Evolutionary conservation across 192 early-diverging fungal genomes (phyloP), one percentile per base, ranked within the genome.

Genomic region (Coemansia sp.): DNA sequence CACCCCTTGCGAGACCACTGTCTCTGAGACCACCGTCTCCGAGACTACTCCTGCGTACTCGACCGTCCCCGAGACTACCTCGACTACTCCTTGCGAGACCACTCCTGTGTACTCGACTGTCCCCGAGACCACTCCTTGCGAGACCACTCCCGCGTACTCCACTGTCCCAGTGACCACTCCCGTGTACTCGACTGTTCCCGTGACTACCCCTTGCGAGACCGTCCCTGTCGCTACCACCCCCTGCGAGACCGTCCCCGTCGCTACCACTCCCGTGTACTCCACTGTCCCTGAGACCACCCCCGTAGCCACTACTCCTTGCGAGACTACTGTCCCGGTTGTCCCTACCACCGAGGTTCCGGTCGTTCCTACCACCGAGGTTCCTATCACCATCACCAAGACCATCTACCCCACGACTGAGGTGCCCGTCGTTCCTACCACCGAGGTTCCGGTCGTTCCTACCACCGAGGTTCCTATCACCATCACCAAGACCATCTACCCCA

Each of bases 151-250:
- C 16, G n/a, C 18, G n/a, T 21, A 18, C n/a, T 7, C 43, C 18
- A 48, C 47, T 8, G 5, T 11, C 21, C 1, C 11, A 57, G 64
- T 37, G 28, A 50, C 62, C 38, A 48, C 61, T 56, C 36, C 60
- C 26, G 35, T 23, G 20, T 25, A 20, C 47, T 50, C 47, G 1
- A 43, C 42, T 3, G n/a, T 20, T 12, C 31, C 4, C 4, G n/a
- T n/a, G n/a, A n/a, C n/a, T n/a, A 57, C 59, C 26, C 23, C 39
- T n/a, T n/a, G n/a, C n/a, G 62, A 65, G 63, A 61, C 69, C 13
- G 50, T 42, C 31, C 12, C 69, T 6, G 23, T 21, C 12, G 47
- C 23, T 3, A 50, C 47, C 20, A 50, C 47, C 12, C 47, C 47
- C 23, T 50, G 47, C 3, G 47, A 50, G 47, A 25, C 64, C 26